Evolutionary conservation across 768 basidiomycete genomes (phyloP).

Genomic region (Phylloporus sp.): DNA sequence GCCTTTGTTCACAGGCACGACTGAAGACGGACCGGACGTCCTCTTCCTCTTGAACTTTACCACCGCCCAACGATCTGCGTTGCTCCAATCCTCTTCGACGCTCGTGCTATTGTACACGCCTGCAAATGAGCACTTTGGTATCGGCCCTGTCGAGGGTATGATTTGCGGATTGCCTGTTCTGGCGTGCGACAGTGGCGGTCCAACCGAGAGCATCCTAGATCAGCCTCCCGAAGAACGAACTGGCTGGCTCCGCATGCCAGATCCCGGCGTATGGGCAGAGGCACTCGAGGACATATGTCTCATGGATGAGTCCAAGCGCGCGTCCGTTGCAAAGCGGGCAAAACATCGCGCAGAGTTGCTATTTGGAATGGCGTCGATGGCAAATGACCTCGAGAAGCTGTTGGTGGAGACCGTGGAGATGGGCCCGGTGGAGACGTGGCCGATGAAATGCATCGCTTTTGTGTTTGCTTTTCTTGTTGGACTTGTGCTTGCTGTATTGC

Average conservation of each 20-base stretch:
- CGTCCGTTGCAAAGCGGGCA: constrained; percentile 50
- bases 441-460: constrained; percentile 16
- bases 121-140: constrained; percentile 94
- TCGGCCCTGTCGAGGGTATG: constrained; percentile 95
- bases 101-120: constrained; percentile 89
- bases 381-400: constrained; percentile 50
- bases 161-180: constrained; percentile 85
- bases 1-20: constrained; percentile 41
- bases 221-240: constrained; percentile 46
- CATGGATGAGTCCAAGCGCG: constrained; percentile 9
- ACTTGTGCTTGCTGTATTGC: constrained; percentile 19
- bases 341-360: constrained; percentile 54
- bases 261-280: constrained; percentile 64
- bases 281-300: constrained; percentile 58
- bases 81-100: constrained; percentile 66
- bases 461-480: constrained; percentile 22
- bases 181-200: constrained; percentile 84
- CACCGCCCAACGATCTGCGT: constrained; percentile 73
- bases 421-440: constrained; percentile 39
- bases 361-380: constrained; percentile 81
- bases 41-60: constrained; percentile 93
- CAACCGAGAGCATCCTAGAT: constrained; percentile 79
- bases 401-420: constrained; percentile 52
- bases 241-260: constrained; percentile 71
- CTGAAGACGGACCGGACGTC: constrained; percentile 50